A percentile compares a stretch with the other conserved stretches of the same genome.
Evolutionary conservation across 805 yeast species (phyloP).

Genomic region (Pichia thaimueangensis): DNA sequence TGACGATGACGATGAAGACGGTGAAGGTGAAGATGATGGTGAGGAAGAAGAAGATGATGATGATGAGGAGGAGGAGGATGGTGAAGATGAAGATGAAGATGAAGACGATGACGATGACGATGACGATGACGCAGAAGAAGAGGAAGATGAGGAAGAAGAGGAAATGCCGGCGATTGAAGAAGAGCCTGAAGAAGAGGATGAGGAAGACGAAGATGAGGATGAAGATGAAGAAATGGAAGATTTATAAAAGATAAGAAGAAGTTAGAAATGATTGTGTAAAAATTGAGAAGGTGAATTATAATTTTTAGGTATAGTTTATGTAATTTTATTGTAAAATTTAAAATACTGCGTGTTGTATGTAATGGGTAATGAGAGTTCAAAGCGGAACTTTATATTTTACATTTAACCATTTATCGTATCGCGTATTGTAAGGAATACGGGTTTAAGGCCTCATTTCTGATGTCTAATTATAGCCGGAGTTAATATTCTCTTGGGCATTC

Average conservation of each 20-base stretch:
- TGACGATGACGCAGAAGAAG: constrained; percentile 7
- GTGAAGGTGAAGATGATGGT: background rate
- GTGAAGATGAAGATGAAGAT: constrained; percentile 8
- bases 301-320: no score
- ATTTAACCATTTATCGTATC: no score
- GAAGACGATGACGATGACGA: constrained; percentile 6
- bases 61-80: constrained; percentile 5
- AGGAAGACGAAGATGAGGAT: background rate
- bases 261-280: no score
- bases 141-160: constrained; percentile 9
- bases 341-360: no score
- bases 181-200: constrained; percentile 1
- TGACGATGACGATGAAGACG: background rate
- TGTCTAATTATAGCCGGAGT: no score
- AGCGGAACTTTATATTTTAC: no score
- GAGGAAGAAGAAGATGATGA: constrained; percentile 9
- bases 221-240: constrained; percentile 5
- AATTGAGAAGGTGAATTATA: no score
- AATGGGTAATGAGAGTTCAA: no score
- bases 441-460: no score
- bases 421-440: no score
- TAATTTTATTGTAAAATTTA: no score
- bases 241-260: background rate
- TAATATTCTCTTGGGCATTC: no score
- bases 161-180: constrained; percentile 4